Evolutionary conservation across 225 moss, liverwort and hornwort species (phyloP), one percentile per base, ranked within the genome.

Genomic region (Asterella californica): DNA sequence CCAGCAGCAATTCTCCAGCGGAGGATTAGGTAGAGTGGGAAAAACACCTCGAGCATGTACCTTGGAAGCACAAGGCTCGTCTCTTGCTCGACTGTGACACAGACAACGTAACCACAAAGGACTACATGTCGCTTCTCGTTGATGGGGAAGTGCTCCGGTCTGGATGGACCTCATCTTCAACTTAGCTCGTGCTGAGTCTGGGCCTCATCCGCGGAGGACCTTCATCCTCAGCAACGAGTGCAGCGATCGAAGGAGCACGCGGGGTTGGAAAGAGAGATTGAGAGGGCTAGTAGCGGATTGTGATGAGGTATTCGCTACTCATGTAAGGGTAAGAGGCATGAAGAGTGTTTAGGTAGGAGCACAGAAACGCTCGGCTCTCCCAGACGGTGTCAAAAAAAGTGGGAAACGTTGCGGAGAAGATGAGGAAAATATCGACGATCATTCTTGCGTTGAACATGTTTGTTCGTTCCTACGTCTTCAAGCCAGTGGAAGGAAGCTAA

Each of bases 291-390:
- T 78, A 66, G 29, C 77, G 61, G 9, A 77, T 77, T 14, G 77
- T 77, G 15, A 77, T 77, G 24, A 77, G 77, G 62, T 77, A 77
- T n/a, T 77, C 78, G 66, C 78, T 66, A 50, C 46, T 78, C 29
- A 78, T 52, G 78, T 78, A 78, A 19, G 78, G n/a, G 32, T 64
- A 78, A 46, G 78, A 78, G 27, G 78, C 19, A 10, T 78, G 65
- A 64, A 78, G 34, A 36, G 9, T 66, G 48, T 49, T 66, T 6
- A 78, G 6, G 54, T 78, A 78, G 30, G 78, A 4, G 36, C 78
- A 66, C 19, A 78, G 49, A 29, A 45, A 30, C 27, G 66, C 65
- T 38, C 78, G 47, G 27, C 78, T 66, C 48, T 67, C 65, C 63
- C 78, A 46, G 27, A 66, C 22, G 46, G 46, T 78, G 4, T 67